A percentile compares a stretch with the other conserved stretches of the same genome.
These are phyloP conservation scores for Sesbania bispinosa DNA, from an alignment of 306 rosid genomes.

Conservation along the genomic window DNA sequence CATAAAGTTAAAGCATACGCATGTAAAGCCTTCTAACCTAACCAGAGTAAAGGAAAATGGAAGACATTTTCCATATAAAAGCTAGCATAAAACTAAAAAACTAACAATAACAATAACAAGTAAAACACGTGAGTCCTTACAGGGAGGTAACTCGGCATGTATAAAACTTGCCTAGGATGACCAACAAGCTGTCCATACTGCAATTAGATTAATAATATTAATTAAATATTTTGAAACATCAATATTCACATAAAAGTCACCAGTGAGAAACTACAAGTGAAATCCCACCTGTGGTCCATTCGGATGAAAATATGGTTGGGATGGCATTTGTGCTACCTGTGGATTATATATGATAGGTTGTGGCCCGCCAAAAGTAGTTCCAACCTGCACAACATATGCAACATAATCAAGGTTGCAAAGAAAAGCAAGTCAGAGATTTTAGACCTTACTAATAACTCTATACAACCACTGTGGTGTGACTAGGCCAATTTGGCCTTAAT, in stretches of 20 bases:
- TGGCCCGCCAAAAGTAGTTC: slow-evolving; percentile 64
- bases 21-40: slow-evolving; percentile 3
- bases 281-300: slow-evolving; percentile 83
- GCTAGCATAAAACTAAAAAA: not conserved
- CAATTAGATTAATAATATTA: slow-evolving; percentile 31
- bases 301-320: slow-evolving; percentile 74
- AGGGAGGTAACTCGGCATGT: slow-evolving; percentile 75
- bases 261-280: slow-evolving; percentile 1
- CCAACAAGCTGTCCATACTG: slow-evolving; percentile 84
- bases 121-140: slow-evolving; percentile 52
- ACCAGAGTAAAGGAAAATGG: not conserved
- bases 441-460: not conserved
- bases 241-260: slow-evolving; percentile 9
- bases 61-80: not conserved
- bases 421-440: slow-evolving; percentile 5
- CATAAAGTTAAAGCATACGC: slow-evolving; percentile 8
- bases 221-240: slow-evolving; percentile 10
- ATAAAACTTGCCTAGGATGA: slow-evolving; percentile 77
- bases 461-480: not conserved
- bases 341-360: slow-evolving; percentile 79
- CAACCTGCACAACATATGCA: slow-evolving; percentile 55
- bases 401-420: slow-evolving; percentile 10
- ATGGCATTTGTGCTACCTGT: slow-evolving; percentile 67
- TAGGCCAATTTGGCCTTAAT: not conserved
- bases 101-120: not conserved